These are phyloP conservation scores for Penicillium sp. DNA, from an alignment of 2,329 filamentous ascomycete species.

Conservation along the genomic window DNA sequence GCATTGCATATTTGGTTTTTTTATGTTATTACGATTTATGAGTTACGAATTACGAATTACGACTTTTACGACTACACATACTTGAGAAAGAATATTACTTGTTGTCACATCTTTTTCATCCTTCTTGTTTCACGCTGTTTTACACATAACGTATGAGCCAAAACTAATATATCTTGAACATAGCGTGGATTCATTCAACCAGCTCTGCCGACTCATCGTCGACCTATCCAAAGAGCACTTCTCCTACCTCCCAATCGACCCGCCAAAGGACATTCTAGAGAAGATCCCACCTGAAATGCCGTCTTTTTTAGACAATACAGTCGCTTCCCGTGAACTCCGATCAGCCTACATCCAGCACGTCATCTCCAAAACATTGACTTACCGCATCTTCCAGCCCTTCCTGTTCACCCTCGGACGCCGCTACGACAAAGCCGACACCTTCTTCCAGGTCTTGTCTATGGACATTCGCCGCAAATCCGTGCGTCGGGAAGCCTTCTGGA, in stretches of 20 bases:
- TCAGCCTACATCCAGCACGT: constrained; percentile 53
- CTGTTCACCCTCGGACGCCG: constrained; percentile 53
- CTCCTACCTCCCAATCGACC: constrained; percentile 48
- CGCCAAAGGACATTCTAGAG: constrained; percentile 47
- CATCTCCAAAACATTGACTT: constrained; percentile 54
- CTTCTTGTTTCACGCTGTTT: not conserved
- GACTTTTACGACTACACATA: constrained; percentile 39
- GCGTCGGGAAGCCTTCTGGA: constrained; percentile 55
- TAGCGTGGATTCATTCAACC: constrained; percentile 51
- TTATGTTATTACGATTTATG: constrained; percentile 27
- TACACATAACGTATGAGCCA: not conserved
- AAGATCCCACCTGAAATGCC: constrained; percentile 52
- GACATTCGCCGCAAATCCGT: constrained; percentile 56
- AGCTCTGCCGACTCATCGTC: constrained; percentile 50
- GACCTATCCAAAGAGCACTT: constrained; percentile 52
- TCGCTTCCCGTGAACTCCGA: constrained; percentile 50
- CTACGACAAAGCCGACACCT: constrained; percentile 54
- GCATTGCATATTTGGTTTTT: not conserved
- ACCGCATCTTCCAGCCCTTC: constrained; percentile 56
- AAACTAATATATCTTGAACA: constrained; percentile 18
- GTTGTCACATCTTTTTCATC: constrained; percentile 12
- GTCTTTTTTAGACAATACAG: constrained; percentile 52
- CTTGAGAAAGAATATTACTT: constrained; percentile 15
- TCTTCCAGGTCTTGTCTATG: constrained; percentile 53
- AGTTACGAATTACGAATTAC: constrained; percentile 22